Evolutionary conservation across 192 early-diverging fungal genomes (phyloP), one percentile per base, ranked within the genome.

Genomic region (Backusella sp.): DNA sequence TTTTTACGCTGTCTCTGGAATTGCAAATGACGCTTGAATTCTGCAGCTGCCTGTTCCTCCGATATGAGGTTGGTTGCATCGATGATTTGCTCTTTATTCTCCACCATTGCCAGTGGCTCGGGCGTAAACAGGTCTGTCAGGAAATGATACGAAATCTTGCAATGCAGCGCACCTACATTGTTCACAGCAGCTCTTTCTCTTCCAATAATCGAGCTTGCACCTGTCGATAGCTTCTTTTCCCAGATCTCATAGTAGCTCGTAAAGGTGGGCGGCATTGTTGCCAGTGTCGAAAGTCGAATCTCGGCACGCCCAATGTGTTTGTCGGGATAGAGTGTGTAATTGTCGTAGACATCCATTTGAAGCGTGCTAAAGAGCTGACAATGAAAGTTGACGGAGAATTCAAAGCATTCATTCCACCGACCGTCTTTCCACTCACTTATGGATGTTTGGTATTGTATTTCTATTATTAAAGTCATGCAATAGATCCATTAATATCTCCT

Each of bases 181-280:
- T 83, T 87, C 17, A 59, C 69, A 1, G 73, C 23, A 8, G 74
- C 49, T 19, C 53, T 66, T 35, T 76, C 69, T 46, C 71, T 68
- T 11, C 66, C 82, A 35, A 89, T 83, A 30, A 88, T 86, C 11
- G 90, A 88, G 62, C 88, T 88, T 7, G 89, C 90, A 36, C 90
- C 88, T 7, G 82, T 80, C 0, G 92, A 84, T 73, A 89, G 79
- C 68, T 88, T 91, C 70, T 87, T 85, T 76, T 93, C 91, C 92
- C 92, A 93, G 34, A 93, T 90, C 73, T 93, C 92, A 73, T 92
- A 92, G 72, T 91, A 93, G 76, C 86, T 86, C 21, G 87, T 90
- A 66, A 92, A 92, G n/a, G 87, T 83, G 46, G 88, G 85, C 1
- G 92, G 92, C 66, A 94, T 85, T 3, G 88, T 88, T 11, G 87